These are phyloP conservation scores for Mortierella antarctica DNA, from an alignment of 192 early-diverging fungal species.

Conservation along the genomic window DNA sequence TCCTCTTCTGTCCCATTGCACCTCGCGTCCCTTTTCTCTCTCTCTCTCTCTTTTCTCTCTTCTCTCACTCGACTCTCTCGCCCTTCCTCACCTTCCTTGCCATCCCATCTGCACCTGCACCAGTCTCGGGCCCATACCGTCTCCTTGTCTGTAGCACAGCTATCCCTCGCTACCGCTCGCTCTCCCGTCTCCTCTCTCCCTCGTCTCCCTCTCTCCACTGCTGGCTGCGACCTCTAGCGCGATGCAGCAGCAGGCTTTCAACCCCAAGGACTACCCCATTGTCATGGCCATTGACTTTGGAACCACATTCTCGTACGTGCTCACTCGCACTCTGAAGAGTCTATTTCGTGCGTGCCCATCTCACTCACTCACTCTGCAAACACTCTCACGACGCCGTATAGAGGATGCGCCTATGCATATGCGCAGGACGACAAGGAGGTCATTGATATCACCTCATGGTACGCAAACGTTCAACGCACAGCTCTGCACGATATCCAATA, in stretches of 20 bases:
- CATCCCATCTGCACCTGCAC: not conserved
- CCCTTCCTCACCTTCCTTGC: not conserved
- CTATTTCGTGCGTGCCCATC: conserved; percentile 6
- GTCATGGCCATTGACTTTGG: conserved; percentile 58
- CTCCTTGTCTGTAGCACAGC: not conserved
- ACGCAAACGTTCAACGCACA: not conserved
- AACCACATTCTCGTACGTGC: conserved; percentile 42
- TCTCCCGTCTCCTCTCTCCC: not conserved
- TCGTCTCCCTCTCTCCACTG: not conserved
- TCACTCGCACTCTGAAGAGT: not conserved
- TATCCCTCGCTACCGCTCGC: not conserved
- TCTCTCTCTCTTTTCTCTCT: not conserved
- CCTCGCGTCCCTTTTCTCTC: not conserved
- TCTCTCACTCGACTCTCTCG: not conserved
- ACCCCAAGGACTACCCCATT: conserved; percentile 49
- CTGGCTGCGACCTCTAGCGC: not conserved
- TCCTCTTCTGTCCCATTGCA: not conserved
- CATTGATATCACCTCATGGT: conserved; percentile 47
- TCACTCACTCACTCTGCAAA: conserved; percentile 31
- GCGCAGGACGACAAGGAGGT: conserved; percentile 50
- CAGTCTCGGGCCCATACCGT: not conserved
- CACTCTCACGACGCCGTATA: conserved; percentile 12
- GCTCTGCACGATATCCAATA: too few relatives aligned
- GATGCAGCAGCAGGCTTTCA: conserved; percentile 42
- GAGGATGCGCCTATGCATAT: conserved; percentile 49